Evolutionary conservation across 163 green algal species (phyloP), one percentile per base, ranked within the genome.

Genomic region (Picocystis sp.): DNA sequence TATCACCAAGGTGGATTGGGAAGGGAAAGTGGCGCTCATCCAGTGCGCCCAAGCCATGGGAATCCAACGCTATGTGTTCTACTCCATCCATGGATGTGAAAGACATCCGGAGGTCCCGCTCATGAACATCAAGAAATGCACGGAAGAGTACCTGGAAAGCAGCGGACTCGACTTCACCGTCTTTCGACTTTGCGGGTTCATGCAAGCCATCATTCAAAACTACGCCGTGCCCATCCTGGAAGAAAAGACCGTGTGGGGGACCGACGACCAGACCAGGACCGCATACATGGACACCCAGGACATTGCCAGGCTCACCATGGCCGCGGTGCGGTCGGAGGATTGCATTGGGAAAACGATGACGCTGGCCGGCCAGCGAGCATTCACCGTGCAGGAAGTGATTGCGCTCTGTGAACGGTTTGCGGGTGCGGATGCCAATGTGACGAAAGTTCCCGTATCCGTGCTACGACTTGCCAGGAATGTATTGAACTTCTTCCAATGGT

Each of bases 211-310:
- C 50, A 97, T 98, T 64, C 79, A 80, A 50, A 94, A 97, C 70
- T 98, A 98, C 66, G 89, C 89, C 1, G 89, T 98, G 45, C 89
- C 89, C 11, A 93, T 98, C 35, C 69, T 98, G 51, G 89, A 98
- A 66, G 86, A 97, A 66, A 80, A 83, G 62, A 58, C 72, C 14
- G 86, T 98, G 57, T 98, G 87, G 87, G 89, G 89, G 60, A 96
- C 89, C 50, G 83, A 77, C 41, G 87, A 95, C 58, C 60, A 87
- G 52, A 94, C 81, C 0, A 67, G 75, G 42, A 94, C 83, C 12
- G 86, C 89, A 8, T 98, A 98, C 77, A 67, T 94, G 48, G 87
- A 96, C 73, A 78, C 68, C 11, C 67, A 81, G 62, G 89, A 98
- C 57, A 78, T 92, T 43, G 89, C 89, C 1, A 72, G 75, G 33